A percentile compares a stretch with the other conserved stretches of the same genome.
These are phyloP conservation scores for Kluyveromyces marxianus DNA, from an alignment of 1,139 yeast species.

Conservation along the genomic window DNA sequence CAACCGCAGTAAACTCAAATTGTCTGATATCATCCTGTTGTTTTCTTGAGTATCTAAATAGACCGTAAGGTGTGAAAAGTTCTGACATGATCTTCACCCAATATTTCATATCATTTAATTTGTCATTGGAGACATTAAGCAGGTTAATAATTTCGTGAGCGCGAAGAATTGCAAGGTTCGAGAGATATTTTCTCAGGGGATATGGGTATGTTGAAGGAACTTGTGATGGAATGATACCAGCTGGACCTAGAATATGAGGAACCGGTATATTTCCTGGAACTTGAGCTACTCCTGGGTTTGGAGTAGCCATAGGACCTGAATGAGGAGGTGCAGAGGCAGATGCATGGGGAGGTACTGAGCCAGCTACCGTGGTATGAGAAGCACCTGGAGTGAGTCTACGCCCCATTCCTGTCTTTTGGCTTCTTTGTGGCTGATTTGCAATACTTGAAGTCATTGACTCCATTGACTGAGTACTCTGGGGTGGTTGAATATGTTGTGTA, in stretches of 20 bases:
- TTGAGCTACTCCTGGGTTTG: slow-evolving; percentile 10
- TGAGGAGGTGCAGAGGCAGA: no score
- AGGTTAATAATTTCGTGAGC: slow-evolving; percentile 21
- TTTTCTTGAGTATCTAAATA: slow-evolving; percentile 39
- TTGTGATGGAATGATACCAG: slow-evolving; percentile 1
- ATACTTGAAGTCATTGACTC: slow-evolving; percentile 6
- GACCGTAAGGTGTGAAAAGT: slow-evolving; percentile 43
- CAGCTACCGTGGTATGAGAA: no score
- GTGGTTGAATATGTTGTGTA: slow-evolving; percentile 8
- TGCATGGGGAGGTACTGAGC: no score
- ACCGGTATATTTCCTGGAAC: slow-evolving; percentile 9
- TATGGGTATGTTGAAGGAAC: slow-evolving; percentile 7
- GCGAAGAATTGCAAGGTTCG: slow-evolving; percentile 22
- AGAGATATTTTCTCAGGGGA: slow-evolving; percentile 19
- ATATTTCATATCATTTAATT: slow-evolving; percentile 36
- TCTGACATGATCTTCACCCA: slow-evolving; percentile 43
- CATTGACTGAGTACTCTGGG: slow-evolving; percentile 7
- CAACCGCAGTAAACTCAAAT: slow-evolving; percentile 55
- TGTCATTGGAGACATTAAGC: slow-evolving; percentile 19
- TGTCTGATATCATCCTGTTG: slow-evolving; percentile 42
- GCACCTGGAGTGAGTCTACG: no score
- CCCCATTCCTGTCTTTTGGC: no score
- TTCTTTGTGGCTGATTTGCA: no score
- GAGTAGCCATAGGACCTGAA: neutral
- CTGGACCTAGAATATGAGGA: slow-evolving; percentile 4